Conservation (phyloP, 78 protist species). For the Dictyostelium capitatum region DNA sequence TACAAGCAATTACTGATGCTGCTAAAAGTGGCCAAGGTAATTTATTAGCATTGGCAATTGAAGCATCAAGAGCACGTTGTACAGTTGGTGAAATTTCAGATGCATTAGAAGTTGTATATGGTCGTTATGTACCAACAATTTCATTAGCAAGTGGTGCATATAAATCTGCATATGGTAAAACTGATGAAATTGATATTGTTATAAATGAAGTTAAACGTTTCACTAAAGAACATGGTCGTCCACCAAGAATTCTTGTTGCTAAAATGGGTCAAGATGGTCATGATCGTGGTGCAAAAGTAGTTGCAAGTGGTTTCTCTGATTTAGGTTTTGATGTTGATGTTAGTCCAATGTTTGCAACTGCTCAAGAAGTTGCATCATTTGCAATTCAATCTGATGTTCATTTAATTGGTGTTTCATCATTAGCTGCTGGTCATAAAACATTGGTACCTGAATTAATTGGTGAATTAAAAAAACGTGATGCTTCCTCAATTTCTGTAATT, state of each 20-base stretch:
- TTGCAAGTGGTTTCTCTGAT: conserved; percentile 98
- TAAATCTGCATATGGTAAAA: conserved; percentile 49
- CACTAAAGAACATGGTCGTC: conserved; percentile 89
- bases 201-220: conserved; percentile 77
- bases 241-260: conserved; percentile 96
- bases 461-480: conserved; percentile 80
- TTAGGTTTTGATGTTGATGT: conserved; percentile 98
- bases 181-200: conserved; percentile 70
- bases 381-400: conserved; percentile 99
- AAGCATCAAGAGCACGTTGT: conserved; percentile 94
- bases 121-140: conserved; percentile 68
- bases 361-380: conserved; percentile 91
- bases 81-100: conserved; percentile 98
- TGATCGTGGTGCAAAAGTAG: conserved; percentile 98
- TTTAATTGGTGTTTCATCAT: conserved; percentile 95
- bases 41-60: conserved; percentile 85
- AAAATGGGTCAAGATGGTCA: conserved; percentile 99
- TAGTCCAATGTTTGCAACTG: conserved; percentile 87
- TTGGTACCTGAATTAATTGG: conserved; percentile 95
- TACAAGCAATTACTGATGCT: conserved; percentile 86
- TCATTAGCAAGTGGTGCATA: conserved; percentile 92
- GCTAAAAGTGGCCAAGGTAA: conserved; percentile 72
- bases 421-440: conserved; percentile 98
- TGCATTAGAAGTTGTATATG: conserved; percentile 92
- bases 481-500: conserved; percentile 89